A percentile compares a stretch with the other conserved stretches of the same genome.
These are phyloP conservation scores for Blastomyces silverae DNA, from an alignment of 2,329 filamentous ascomycete genomes.

Conservation along the genomic window DNA sequence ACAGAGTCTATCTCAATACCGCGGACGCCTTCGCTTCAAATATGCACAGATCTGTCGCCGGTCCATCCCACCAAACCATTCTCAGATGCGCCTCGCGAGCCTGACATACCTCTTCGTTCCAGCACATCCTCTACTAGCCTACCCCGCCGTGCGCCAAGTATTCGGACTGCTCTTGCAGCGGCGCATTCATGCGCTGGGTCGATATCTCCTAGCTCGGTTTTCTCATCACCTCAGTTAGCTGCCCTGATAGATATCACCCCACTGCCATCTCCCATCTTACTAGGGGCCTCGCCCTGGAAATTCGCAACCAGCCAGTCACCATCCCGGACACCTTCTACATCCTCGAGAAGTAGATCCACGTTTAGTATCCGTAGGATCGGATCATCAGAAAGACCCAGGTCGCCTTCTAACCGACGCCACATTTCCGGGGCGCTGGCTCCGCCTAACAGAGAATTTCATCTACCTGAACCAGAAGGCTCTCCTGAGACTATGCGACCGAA, in stretches of 20 bases:
- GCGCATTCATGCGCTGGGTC: conserved; percentile 40
- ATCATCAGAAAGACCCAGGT: conserved; percentile 31
- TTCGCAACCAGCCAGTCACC: conserved; percentile 52
- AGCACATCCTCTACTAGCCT: conserved; percentile 41
- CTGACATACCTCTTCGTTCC: conserved; percentile 34
- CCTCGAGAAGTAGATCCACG: conserved; percentile 36
- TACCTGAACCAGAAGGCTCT: conserved; percentile 16
- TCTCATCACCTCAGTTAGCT: conserved; percentile 66
- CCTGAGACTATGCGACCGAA: conserved; percentile 24
- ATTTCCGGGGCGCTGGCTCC: conserved; percentile 5
- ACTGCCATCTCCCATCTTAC: conserved; percentile 64
- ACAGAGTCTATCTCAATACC: conserved; percentile 10
- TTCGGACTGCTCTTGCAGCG: conserved; percentile 36
- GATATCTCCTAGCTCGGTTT: conserved; percentile 55
- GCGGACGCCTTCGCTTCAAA: conserved; percentile 18
- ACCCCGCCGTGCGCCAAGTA: conserved; percentile 41
- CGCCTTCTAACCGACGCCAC: conserved; percentile 27
- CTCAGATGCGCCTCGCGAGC: conserved; percentile 20
- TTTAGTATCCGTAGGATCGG: conserved; percentile 34
- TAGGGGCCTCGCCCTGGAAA: conserved; percentile 33
- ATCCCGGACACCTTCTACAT: conserved; percentile 39
- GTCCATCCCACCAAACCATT: not conserved
- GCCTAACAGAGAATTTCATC: conserved; percentile 10
- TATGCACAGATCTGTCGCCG: conserved; percentile 16
- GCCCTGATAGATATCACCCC: conserved; percentile 75